Evolutionary conservation across 2,329 filamentous ascomycete genomes (phyloP).

Genomic region (Fusarium sp.): DNA sequence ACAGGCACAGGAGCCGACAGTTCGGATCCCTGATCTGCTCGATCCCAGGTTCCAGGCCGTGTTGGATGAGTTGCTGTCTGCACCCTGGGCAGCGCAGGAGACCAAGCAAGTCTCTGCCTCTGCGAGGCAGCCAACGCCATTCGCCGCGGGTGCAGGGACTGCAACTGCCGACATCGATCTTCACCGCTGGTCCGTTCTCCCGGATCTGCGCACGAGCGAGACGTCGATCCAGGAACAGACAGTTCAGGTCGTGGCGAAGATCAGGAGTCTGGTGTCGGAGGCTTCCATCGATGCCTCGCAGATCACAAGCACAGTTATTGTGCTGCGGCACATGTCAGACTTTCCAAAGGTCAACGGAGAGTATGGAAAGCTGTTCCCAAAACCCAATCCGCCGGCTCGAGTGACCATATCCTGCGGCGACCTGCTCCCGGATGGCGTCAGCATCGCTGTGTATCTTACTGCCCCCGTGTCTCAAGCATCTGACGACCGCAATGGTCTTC

Average conservation of each 20-base stretch:
- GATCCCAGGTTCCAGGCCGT: conserved; percentile 69
- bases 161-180: conserved; percentile 35
- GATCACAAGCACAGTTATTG: conserved; percentile 70
- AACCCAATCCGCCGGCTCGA: conserved; percentile 85
- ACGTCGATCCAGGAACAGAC: conserved; percentile 61
- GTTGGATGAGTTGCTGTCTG: conserved; percentile 47
- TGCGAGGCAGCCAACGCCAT: conserved; percentile 1
- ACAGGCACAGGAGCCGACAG: conserved; percentile 28
- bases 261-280: conserved; percentile 55
- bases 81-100: conserved; percentile 13
- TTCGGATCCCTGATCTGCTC: conserved; percentile 73
- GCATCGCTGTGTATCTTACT: conserved; percentile 70
- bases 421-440: conserved; percentile 67
- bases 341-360: conserved; percentile 80
- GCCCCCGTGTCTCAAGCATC: conserved; percentile 48
- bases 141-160: conserved; percentile 9
- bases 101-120: conserved; percentile 8
- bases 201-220: conserved; percentile 35
- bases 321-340: conserved; percentile 83
- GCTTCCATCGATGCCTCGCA: conserved; percentile 44
- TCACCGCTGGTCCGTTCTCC: conserved; percentile 55
- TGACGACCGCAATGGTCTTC: conserved; percentile 71
- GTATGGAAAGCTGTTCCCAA: conserved; percentile 80
- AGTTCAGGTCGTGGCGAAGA: conserved; percentile 57
- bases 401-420: conserved; percentile 85